These are phyloP conservation scores for Salix purpurea DNA, from an alignment of 345 rosid species.

Conservation along the genomic window DNA sequence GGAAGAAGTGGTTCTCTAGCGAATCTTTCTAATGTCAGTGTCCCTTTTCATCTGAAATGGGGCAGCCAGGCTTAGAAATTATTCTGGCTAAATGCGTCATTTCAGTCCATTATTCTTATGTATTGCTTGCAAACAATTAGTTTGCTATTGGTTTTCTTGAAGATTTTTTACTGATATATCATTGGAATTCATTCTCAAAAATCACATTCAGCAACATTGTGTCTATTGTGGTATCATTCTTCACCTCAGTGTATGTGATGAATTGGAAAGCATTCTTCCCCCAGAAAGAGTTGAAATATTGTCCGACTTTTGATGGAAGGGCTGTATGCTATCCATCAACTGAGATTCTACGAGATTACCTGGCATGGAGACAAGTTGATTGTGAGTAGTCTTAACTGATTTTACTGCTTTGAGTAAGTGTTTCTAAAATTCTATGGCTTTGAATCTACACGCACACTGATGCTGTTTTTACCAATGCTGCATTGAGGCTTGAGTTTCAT, in stretches of 20 bases:
- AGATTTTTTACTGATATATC: not conserved
- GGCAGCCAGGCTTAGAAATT: no score
- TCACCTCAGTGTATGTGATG: conserved; percentile 62
- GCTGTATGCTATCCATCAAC: conserved; percentile 79
- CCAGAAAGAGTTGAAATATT: conserved; percentile 54
- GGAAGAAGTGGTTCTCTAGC: no score
- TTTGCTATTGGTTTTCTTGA: not conserved
- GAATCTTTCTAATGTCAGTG: no score
- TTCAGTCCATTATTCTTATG: no score
- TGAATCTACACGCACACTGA: not conserved
- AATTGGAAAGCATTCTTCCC: conserved; percentile 80
- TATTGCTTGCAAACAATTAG: no score
- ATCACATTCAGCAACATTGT: conserved; percentile 49
- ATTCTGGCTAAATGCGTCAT: no score
- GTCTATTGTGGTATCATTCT: conserved; percentile 62
- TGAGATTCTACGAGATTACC: conserved; percentile 73
- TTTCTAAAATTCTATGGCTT: not conserved
- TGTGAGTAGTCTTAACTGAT: conserved; percentile 48
- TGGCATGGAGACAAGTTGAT: conserved; percentile 97
- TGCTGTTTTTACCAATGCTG: no score
- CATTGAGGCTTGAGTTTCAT: conserved; percentile 3
- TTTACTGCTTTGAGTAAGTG: not conserved
- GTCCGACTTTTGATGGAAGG: conserved; percentile 86
- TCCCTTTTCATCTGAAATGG: no score
- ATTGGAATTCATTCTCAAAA: conserved; percentile 3